Percentiles rank a stretch among this genome's conserved stretches.
Conservation (phyloP, 2,329 filamentous ascomycete species). For the Coniochaeta ligniaria region DNA sequence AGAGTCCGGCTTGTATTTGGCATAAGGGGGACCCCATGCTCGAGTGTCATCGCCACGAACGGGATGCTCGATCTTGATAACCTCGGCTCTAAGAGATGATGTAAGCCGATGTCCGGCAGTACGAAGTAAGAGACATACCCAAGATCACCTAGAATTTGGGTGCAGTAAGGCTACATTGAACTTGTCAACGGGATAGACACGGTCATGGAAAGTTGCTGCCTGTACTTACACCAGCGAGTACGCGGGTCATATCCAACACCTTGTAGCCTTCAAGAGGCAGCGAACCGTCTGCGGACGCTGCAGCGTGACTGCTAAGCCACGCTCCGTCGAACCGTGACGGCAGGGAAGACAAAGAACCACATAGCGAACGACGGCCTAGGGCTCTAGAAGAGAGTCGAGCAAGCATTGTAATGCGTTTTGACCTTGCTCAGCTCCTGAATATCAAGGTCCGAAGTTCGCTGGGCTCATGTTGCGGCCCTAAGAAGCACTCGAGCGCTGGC, state of each 20-base stretch:
- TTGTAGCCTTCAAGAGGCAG: constrained; percentile 76
- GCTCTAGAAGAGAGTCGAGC: background rate
- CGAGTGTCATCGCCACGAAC: constrained; percentile 86
- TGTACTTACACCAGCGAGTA: constrained; percentile 76
- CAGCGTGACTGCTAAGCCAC: background rate
- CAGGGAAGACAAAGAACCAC: background rate
- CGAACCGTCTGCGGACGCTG: constrained; percentile 10
- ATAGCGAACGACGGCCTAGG: background rate
- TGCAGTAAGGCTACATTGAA: constrained; percentile 75
- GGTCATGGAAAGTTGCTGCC: constrained; percentile 3
- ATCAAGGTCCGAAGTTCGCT: background rate
- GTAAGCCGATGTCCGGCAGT: constrained; percentile 16
- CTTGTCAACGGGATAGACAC: background rate
- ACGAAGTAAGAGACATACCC: constrained; percentile 50
- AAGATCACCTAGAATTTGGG: constrained; percentile 91
- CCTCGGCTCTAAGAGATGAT: constrained; percentile 62
- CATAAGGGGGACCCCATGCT: constrained; percentile 95
- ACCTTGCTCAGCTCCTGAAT: background rate
- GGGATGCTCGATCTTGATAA: constrained; percentile 97
- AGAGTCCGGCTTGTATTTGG: constrained; percentile 60
- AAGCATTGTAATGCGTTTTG: background rate
- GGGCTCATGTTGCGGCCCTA: background rate
- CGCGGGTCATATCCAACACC: constrained; percentile 94
- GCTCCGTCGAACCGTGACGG: background rate
- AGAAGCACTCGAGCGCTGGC: background rate